Percentiles rank a stretch among this genome's conserved stretches.
phyloP scores from a whole-genome alignment of 768 basidiomycete species.

The Mycena rosella region DNA sequence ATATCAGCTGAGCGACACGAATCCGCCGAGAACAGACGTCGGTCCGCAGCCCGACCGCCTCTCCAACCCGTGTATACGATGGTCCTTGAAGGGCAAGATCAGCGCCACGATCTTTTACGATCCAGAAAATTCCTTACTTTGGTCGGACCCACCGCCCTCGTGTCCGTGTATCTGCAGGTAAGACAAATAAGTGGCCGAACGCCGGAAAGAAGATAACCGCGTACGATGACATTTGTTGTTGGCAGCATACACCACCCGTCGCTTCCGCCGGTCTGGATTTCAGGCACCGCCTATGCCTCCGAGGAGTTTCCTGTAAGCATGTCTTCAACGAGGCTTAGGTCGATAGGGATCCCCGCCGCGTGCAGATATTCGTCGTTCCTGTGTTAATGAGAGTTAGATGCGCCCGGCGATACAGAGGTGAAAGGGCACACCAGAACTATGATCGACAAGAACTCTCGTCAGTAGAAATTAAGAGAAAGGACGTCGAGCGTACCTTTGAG shows the following conservation, averaged over 20 bases:
- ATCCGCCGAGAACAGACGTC: not conserved
- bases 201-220: not conserved
- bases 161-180: not conserved
- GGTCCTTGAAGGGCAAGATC: not conserved
- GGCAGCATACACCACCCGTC: not conserved
- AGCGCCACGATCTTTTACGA: not conserved
- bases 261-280: not conserved
- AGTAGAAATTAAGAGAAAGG: slow-evolving; percentile 8
- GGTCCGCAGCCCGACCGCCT: not conserved
- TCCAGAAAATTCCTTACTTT: too few species aligned
- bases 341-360: slow-evolving; percentile 58
- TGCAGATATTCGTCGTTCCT: slow-evolving; percentile 70
- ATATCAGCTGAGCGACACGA: not conserved
- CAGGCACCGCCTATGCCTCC: not conserved
- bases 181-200: not conserved
- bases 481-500: slow-evolving; percentile 75
- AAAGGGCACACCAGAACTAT: slow-evolving; percentile 60
- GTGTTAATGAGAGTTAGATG: not conserved
- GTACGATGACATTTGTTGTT: not conserved
- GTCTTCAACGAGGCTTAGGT: slow-evolving; percentile 57
- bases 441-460: not conserved
- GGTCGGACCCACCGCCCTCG: not conserved
- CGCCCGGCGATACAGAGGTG: not conserved
- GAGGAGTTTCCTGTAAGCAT: slow-evolving; percentile 42
- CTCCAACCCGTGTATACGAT: not conserved